These are phyloP conservation scores for Inga leiocalycina DNA, from an alignment of 306 rosid species.

Conservation along the genomic window DNA sequence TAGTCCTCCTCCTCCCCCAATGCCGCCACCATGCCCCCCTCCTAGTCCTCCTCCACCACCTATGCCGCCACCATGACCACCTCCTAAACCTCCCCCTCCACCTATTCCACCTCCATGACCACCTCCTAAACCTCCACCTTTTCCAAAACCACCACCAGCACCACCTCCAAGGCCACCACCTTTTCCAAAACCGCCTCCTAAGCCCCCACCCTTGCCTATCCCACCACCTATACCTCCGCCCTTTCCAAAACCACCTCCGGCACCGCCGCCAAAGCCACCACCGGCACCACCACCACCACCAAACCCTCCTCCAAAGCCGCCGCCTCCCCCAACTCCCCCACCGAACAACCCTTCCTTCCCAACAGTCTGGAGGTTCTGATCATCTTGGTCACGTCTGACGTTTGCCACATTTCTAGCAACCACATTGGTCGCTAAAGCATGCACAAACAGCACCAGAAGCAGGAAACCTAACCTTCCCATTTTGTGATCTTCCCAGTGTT, in stretches of 20 bases:
- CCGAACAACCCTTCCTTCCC: conserved; percentile 31
- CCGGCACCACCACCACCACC: conserved; percentile 2
- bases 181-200: not conserved
- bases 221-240: conserved; percentile 19
- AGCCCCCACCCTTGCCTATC: conserved; percentile 22
- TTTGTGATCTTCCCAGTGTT: conserved; percentile 15
- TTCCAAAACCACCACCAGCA: not conserved
- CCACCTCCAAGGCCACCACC: conserved; percentile 26
- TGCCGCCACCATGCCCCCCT: not conserved
- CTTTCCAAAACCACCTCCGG: not conserved
- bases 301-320: not conserved
- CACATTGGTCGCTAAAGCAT: conserved; percentile 57
- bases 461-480: conserved; percentile 52
- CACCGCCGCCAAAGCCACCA: not conserved
- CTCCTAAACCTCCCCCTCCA: conserved; percentile 13
- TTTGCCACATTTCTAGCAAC: conserved; percentile 58
- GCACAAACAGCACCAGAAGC: conserved; percentile 53
- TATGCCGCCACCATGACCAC: not conserved
- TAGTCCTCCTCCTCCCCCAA: not conserved
- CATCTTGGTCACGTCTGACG: conserved; percentile 43
- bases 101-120: not conserved
- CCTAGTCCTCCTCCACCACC: conserved; percentile 31
- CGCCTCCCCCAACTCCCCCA: not conserved
- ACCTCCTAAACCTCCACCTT: conserved; percentile 6
- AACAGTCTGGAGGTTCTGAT: conserved; percentile 38